Percentiles rank a stretch among this genome's conserved stretches.
These are phyloP conservation scores for Zostera marina DNA, from an alignment of 116 monocot species.

Conservation along the genomic window DNA sequence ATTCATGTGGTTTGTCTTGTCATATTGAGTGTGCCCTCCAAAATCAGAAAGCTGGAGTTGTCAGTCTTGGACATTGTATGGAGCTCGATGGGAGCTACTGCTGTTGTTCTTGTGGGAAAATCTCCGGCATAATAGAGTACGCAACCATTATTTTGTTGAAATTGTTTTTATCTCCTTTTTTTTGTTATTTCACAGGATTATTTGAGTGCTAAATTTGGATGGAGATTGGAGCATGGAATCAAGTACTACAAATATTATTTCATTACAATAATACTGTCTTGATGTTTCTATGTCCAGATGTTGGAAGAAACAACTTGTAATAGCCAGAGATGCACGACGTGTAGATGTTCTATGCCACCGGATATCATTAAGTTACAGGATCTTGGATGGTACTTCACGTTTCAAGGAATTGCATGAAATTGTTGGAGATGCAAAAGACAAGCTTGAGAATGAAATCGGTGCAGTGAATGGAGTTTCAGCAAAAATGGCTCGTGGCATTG, in stretches of 20 bases:
- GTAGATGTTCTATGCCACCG: conserved; percentile 84
- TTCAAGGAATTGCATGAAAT: conserved; percentile 73
- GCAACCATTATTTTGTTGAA: conserved; percentile 7
- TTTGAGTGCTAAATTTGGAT: background rate
- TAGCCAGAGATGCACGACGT: conserved; percentile 89
- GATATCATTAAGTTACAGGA: conserved; percentile 63
- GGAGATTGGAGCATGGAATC: no score
- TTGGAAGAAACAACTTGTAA: conserved; percentile 85
- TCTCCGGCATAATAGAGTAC: conserved; percentile 88
- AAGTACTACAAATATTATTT: no score
- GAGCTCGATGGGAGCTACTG: conserved; percentile 96
- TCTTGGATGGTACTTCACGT: conserved; percentile 54
- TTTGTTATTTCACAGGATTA: background rate
- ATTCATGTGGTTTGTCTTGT: conserved; percentile 93
- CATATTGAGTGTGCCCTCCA: conserved; percentile 92
- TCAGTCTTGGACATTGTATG: conserved; percentile 57
- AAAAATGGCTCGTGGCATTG: conserved; percentile 89
- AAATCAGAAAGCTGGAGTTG: conserved; percentile 61
- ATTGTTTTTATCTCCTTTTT: background rate
- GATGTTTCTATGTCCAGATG: conserved; percentile 26
- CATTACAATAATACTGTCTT: background rate
- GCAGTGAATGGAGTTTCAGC: conserved; percentile 85
- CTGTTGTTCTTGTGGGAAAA: conserved; percentile 93
- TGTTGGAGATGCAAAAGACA: conserved; percentile 61
- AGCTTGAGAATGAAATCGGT: conserved; percentile 87